Percentiles rank a stretch among this genome's conserved stretches.
Evolutionary conservation across 129 eudicot genomes (phyloP).

Genomic region (Gnaphalium uliginosum): DNA sequence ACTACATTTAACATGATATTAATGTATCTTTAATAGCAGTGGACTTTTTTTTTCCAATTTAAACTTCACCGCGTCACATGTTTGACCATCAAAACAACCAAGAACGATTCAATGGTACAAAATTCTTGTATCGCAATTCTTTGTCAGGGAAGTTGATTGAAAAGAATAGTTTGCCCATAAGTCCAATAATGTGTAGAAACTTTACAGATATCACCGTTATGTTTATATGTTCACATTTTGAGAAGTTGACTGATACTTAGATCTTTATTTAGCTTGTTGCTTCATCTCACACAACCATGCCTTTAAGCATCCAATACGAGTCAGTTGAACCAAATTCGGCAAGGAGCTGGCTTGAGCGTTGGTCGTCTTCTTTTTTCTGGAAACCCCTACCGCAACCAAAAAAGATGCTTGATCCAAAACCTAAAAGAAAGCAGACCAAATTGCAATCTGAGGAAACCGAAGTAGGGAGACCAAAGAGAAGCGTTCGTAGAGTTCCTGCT

Average conservation of each 20-base stretch:
- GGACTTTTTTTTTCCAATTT: background rate
- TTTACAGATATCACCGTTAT: constrained; percentile 2
- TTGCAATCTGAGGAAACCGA: constrained; percentile 48
- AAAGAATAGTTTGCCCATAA: background rate
- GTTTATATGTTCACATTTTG: constrained; percentile 12
- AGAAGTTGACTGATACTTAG: constrained; percentile 5
- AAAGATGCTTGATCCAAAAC: constrained; percentile 43
- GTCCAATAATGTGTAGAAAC: background rate
- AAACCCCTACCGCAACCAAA: constrained; percentile 55
- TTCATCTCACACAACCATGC: constrained; percentile 54
- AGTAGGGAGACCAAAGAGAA: constrained; percentile 58
- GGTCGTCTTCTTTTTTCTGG: constrained; percentile 75
- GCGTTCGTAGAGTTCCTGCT: constrained; percentile 50
- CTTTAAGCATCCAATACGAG: constrained; percentile 75
- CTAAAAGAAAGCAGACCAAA: constrained; percentile 53
- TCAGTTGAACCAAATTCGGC: constrained; percentile 68
- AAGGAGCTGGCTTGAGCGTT: constrained; percentile 71
- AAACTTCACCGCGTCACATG: background rate
- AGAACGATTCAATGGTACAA: background rate
- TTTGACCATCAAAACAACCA: background rate
- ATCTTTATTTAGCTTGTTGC: constrained; percentile 53
- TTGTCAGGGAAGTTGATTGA: background rate
- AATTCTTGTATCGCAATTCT: background rate
- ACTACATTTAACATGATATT: background rate
- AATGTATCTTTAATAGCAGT: background rate